phyloP scores from a whole-genome alignment of 1,139 yeast genomes.

The Taphrina wiesneri region DNA sequence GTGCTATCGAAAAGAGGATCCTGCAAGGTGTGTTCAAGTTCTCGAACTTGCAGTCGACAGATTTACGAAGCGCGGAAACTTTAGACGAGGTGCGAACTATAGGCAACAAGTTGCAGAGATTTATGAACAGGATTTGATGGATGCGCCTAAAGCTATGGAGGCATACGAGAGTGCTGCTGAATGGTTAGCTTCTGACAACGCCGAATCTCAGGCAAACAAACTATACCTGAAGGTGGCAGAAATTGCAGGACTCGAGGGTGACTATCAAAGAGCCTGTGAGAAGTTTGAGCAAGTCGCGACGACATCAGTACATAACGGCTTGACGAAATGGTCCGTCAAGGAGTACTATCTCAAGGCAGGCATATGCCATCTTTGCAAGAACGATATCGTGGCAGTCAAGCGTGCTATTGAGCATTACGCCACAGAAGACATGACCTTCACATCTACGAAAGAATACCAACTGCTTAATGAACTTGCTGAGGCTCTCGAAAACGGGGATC shows the following conservation, averaged over 20 bases:
- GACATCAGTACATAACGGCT: conserved; percentile 63
- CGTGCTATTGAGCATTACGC: conserved; percentile 65
- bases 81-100: conserved; percentile 93
- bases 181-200: conserved; percentile 91
- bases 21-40: conserved; percentile 53
- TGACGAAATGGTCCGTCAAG: conserved; percentile 88
- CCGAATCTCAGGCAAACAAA: conserved; percentile 86
- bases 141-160: conserved; percentile 65
- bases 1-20: conserved; percentile 70
- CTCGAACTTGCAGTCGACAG: conserved; percentile 75
- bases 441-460: conserved; percentile 71
- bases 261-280: conserved; percentile 47
- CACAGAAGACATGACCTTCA: conserved; percentile 76
- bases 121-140: conserved; percentile 72
- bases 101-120: conserved; percentile 86
- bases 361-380: conserved; percentile 69
- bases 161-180: conserved; percentile 94
- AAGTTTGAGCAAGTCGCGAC: conserved; percentile 36
- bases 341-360: conserved; percentile 86
- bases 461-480: conserved; percentile 58
- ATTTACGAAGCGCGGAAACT: conserved; percentile 88
- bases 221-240: conserved; percentile 90
- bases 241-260: conserved; percentile 70
- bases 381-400: conserved; percentile 79
- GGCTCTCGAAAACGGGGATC: conserved; percentile 76